phyloP scores from a whole-genome alignment of 1,139 yeast genomes.

The Geotrichum carabidarum region DNA sequence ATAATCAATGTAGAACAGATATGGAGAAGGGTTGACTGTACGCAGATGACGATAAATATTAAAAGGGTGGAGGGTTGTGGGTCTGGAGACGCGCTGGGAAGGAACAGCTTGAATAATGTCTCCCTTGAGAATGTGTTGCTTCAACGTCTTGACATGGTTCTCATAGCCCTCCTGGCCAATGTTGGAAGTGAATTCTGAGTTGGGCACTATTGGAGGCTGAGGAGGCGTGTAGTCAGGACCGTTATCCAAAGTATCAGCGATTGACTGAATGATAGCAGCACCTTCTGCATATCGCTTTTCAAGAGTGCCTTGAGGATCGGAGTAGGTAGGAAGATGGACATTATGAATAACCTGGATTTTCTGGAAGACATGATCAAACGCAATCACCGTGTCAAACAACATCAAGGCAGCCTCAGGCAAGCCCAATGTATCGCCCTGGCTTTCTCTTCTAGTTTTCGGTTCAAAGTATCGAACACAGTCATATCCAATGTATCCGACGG shows the following conservation, averaged over 20 bases:
- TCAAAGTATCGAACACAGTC: constrained; percentile 96
- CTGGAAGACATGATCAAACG: constrained; percentile 90
- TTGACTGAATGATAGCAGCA: constrained; percentile 49
- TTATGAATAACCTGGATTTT: constrained; percentile 86
- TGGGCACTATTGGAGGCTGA: constrained; percentile 63
- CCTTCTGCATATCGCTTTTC: constrained; percentile 54
- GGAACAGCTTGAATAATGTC: constrained; percentile 98
- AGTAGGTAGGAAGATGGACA: constrained; percentile 45
- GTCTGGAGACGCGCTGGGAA: constrained; percentile 91
- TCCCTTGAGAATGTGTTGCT: constrained; percentile 78
- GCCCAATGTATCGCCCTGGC: constrained; percentile 67
- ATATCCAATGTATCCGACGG: constrained; percentile 89
- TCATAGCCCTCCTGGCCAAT: constrained; percentile 94
- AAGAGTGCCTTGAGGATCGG: constrained; percentile 12
- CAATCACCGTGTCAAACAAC: constrained; percentile 85
- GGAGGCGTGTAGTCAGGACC: constrained; percentile 47
- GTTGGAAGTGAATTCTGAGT: constrained; percentile 65
- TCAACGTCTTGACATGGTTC: constrained; percentile 64
- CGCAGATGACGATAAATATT: constrained; percentile 90
- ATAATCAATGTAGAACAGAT: constrained; percentile 86
- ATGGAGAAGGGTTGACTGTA: constrained; percentile 95
- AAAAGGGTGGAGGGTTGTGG: constrained; percentile 92
- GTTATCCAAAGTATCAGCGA: constrained; percentile 51
- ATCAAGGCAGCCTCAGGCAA: constrained; percentile 89
- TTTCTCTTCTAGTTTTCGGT: constrained; percentile 69